phyloP scores from a whole-genome alignment of 179 eudicot genomes.

The Pouteria campechiana region DNA sequence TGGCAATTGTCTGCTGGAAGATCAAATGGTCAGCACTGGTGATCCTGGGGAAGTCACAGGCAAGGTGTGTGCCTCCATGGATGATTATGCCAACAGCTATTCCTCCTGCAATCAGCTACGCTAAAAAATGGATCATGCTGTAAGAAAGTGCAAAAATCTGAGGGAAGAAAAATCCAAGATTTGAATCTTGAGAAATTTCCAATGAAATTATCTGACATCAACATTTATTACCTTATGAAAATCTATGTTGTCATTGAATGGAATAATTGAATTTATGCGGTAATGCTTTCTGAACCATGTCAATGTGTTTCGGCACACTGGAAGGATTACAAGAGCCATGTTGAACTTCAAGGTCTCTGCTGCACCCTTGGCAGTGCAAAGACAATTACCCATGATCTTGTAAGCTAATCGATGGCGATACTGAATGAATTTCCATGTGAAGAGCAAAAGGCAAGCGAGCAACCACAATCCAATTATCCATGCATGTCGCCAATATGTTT shows the following conservation, averaged over 20 bases:
- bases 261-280: slow-evolving; percentile 13
- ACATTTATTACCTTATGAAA: slow-evolving; percentile 46
- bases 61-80: slow-evolving; percentile 34
- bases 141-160: no score
- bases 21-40: slow-evolving; percentile 8
- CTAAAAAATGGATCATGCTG: no score
- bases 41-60: slow-evolving; percentile 33
- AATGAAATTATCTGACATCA: not conserved
- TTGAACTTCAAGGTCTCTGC: slow-evolving; percentile 50
- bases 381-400: slow-evolving; percentile 40
- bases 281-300: slow-evolving; percentile 29
- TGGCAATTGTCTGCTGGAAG: slow-evolving; percentile 8
- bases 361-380: slow-evolving; percentile 39
- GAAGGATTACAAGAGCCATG: slow-evolving; percentile 41
- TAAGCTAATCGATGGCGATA: slow-evolving; percentile 28
- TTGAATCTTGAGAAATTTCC: not conserved
- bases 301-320: slow-evolving; percentile 31
- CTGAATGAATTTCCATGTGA: slow-evolving; percentile 31
- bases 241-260: slow-evolving; percentile 36
- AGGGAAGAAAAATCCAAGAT: no score
- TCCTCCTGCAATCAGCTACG: slow-evolving; percentile 38
- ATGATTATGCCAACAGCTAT: slow-evolving; percentile 28
- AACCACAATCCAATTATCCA: slow-evolving; percentile 33
- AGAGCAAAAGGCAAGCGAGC: slow-evolving; percentile 12
- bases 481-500: slow-evolving; percentile 25